Percentiles rank a stretch among this genome's conserved stretches.
These are phyloP conservation scores for Raphanus hybrid DNA, from an alignment of 441 rosid genomes.

Conservation along the genomic window DNA sequence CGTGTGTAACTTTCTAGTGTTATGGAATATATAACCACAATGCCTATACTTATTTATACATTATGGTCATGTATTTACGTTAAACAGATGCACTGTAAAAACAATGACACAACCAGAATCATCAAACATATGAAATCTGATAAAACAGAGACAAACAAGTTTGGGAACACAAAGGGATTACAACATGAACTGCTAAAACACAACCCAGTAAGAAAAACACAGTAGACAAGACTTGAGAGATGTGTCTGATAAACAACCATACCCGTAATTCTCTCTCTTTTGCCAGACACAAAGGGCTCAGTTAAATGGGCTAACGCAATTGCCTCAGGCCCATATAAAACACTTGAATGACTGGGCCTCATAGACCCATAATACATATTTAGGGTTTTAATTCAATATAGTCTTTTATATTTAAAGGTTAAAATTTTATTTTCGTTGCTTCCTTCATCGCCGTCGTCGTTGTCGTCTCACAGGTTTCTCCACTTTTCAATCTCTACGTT, in stretches of 20 bases:
- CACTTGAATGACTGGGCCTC: neutral
- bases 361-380: neutral
- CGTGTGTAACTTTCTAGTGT: neutral
- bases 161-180: conserved; percentile 22
- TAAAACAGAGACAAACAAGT: conserved; percentile 21
- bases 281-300: conserved; percentile 10
- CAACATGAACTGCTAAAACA: conserved; percentile 22
- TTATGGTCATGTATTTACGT: neutral
- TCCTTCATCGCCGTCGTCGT: conserved; percentile 4
- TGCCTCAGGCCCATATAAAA: neutral
- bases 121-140: neutral
- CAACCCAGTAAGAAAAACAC: conserved; percentile 25
- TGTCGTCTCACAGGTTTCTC: conserved; percentile 20
- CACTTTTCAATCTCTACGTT: neutral
- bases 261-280: conserved; percentile 12
- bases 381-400: neutral
- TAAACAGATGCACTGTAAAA: neutral
- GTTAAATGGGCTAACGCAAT: neutral
- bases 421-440: neutral
- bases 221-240: conserved; percentile 24
- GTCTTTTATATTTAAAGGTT: neutral
- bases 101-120: neutral
- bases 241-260: neutral
- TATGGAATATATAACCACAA: neutral
- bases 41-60: neutral